Evolutionary conservation across 148 eudicot genomes (phyloP), one percentile per base, ranked within the genome.

Genomic region (Diospyros kaki): DNA sequence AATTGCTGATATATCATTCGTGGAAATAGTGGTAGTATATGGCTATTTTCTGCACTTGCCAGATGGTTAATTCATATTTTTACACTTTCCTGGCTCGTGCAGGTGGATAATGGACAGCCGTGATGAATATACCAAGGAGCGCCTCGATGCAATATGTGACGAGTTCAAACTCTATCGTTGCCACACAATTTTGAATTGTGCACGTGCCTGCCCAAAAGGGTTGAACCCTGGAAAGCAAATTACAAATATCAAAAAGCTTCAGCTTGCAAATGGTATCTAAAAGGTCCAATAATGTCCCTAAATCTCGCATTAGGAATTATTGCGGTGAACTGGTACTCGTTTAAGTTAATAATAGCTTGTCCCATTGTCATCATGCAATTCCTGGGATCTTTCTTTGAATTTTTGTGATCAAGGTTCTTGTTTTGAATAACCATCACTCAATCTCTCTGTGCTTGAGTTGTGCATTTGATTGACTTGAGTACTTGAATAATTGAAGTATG

Each of bases 91-190:
- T 77, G 70, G 58, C 9, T 58, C 70, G 54, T 83, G 85, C 86
- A 94, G 98, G 81, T 94, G 98, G 98, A 90, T 95, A 76, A 95
- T 91, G 89, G 99, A 95, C 83, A 95, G 99, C 75, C 99, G 99
- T 77, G 99, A 95, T 83, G 99, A 95, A 85, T 95, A 88, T 63
- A 92, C 97, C 40, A 81, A 85, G 73, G 99, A 95, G 80, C 91
- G 99, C 8, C 85, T 95, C 41, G 97, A 95, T 38, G 96, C 99
- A 41, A 82, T 95, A 44, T 83, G 84, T 56, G 97, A 95, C 45
- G 97, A 95, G 71, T 95, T 89, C 91, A 95, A 95, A 93, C 90
- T 95, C 9, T 95, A 95, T 64, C 92, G 99, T 45, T 95, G 99
- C 85, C 99, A 95, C 74, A 92, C 96, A 18, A 95, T 95, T 59